Base-by-base conservation (phyloP, 2,329 filamentous ascomycete species). In the Zasmidium angulare region DNA sequence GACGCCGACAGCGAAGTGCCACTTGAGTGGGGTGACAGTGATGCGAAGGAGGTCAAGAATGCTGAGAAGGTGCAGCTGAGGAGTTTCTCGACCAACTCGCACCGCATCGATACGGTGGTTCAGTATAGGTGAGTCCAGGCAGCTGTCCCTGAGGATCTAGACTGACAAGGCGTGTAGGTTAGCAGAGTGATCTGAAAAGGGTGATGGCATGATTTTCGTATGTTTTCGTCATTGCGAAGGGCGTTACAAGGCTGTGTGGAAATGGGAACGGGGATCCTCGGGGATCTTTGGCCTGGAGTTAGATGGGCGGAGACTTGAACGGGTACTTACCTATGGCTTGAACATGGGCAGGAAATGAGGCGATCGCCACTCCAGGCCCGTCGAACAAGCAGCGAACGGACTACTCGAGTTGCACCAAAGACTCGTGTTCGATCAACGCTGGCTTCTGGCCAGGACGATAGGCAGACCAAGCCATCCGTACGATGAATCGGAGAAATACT, bases 21-120 rank as follows among this genome's bases (percentile, higher is more conserved):
- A 2, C 88, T 99, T 59, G 95, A 99, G 76, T 99, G 95, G 95
- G 95, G 95, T 50, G 95, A 99, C 78, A 96, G 91, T 68, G 95
- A 98, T 76, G 93, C 93, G 56, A 97, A 96, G 79, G 95, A 99
- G 81, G 97, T 99, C 67, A 82, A 88, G 73, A 90, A 95, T 69
- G 93, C 91, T 46, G 95, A 99, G 81, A 92, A 95, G 73, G 95
- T 99, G 26, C 93, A 97, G 78, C 79, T 99, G 72, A 85, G 95
- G 61, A 96, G 93, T 66, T 99, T 98, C 79, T 97, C 93, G 76
- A 99, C 95, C 17, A 92, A 89, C 66, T 96, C 88, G 70, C 95
- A 99, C 75, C 86, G 90, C 22, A 93, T 99, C 23, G 95, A 97
- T 73, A 99, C 95, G 0, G 78, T 98, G 65, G 95, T 99, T 57